Evolutionary conservation across 306 rosid genomes (phyloP), one percentile per base, ranked within the genome.

Genomic region (Gynostemma pentaphyllum): DNA sequence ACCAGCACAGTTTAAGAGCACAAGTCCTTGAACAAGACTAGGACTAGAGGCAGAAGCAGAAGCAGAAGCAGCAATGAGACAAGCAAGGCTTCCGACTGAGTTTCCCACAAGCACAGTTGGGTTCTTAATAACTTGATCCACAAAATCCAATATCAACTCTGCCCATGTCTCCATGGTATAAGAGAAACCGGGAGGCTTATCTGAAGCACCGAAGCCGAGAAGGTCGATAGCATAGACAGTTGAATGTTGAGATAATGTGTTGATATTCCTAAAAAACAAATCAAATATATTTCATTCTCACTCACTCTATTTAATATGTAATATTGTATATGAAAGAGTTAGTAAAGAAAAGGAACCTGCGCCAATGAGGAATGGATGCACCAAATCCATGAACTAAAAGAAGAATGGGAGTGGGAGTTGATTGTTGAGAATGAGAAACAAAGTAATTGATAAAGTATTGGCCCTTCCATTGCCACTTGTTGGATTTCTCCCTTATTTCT

Each of bases 71-170:
- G 95, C 91, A 72, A 87, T 85, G 66, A 87, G 76, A 44, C 96
- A 91, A 67, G 97, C 97, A 65, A 91, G 97, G 76, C 97, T 91
- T 70, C 96, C 97, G 55, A 91, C 87, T 28, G 96, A 91, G 74
- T 91, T 91, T 60, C 97, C 96, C 51, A 91, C 74, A 50, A 91
- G 80, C 18, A 91, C 96, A 40, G 97, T 79, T 44, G 95, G 96
- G 77, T 74, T 82, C 78, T 74, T 75, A 75, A 87, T 68, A 49
- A 91, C 77, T 74, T 87, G 88, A 57, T 75, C 76, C 82, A 91
- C 52, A 79, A 91, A 91, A 78, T 87, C 95, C 74, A 91, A 61
- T 70, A 91, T 87, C 74, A 91, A 73, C 97, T 91, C 46, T 64
- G 95, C 85, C 96, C 97, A 91, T 70, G 79, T 83, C 78, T 91